Conservation (phyloP, 345 rosid genomes). For the Sonneratia caseolaris region DNA sequence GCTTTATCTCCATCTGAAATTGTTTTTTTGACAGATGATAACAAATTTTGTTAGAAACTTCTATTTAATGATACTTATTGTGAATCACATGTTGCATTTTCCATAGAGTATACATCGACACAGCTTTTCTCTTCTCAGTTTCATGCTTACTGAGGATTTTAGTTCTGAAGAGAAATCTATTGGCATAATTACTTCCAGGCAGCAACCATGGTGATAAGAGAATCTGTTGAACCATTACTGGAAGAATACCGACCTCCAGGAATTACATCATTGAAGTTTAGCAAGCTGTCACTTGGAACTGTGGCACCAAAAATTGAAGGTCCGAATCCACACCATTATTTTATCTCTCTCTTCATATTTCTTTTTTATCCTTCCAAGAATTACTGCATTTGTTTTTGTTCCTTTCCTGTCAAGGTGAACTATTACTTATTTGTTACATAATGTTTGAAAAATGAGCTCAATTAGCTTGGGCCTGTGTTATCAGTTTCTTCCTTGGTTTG, state of each 20-base stretch:
- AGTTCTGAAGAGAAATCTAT: not conserved
- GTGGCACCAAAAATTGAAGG: conserved; percentile 99
- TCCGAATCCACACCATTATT: conserved; percentile 15
- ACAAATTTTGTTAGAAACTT: not conserved
- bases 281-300: conserved; percentile 73
- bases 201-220: conserved; percentile 75
- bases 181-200: conserved; percentile 48
- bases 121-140: not conserved
- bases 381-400: too few relatives aligned
- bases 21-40: not conserved
- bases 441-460: too few relatives aligned
- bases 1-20: not conserved
- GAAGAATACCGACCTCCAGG: conserved; percentile 96
- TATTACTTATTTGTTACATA: not conserved
- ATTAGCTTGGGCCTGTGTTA: not conserved
- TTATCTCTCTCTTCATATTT: not conserved
- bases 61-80: not conserved
- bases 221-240: conserved; percentile 90
- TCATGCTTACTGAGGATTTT: not conserved
- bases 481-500: not conserved
- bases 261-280: conserved; percentile 81
- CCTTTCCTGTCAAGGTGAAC: too few relatives aligned
- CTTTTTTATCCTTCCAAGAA: not conserved
- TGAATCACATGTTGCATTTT: not conserved
- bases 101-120: not conserved